These are phyloP conservation scores for Allium sativum DNA, from an alignment of 106 monocot genomes.

Conservation along the genomic window DNA sequence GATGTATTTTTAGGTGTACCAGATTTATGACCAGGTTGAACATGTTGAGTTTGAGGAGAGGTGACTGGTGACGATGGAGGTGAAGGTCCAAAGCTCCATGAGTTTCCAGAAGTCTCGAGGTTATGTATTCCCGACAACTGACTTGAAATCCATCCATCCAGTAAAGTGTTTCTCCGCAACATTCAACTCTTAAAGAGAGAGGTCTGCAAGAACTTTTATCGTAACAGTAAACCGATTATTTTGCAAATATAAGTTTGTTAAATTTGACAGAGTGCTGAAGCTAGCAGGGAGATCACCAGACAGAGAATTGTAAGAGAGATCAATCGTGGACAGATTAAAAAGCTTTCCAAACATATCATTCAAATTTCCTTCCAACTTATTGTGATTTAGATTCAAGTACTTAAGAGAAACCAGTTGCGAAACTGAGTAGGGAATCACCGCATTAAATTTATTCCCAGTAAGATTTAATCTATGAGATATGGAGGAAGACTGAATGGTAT, in stretches of 20 bases:
- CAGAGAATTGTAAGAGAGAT: conserved; percentile 55
- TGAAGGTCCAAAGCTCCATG: conserved; percentile 62
- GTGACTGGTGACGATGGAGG: conserved; percentile 27
- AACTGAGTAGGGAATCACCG: conserved; percentile 45
- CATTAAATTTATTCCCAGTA: conserved; percentile 42
- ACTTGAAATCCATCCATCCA: conserved; percentile 79
- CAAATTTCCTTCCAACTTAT: conserved; percentile 49
- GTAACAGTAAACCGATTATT: conserved; percentile 71
- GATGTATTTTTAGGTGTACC: conserved; percentile 13
- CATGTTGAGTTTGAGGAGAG: conserved; percentile 19
- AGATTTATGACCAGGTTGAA: conserved; percentile 40
- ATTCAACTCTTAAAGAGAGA: conserved; percentile 74
- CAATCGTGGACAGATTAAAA: conserved; percentile 42
- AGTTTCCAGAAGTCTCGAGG: conserved; percentile 61
- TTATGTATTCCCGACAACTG: conserved; percentile 52
- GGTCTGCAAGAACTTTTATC: conserved; percentile 57
- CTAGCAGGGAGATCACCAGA: conserved; percentile 55
- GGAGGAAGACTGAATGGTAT: conserved; percentile 32
- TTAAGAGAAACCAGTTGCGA: conserved; percentile 43
- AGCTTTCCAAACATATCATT: conserved; percentile 39
- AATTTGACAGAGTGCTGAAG: conserved; percentile 38
- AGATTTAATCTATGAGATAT: conserved; percentile 28
- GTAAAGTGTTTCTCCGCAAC: conserved; percentile 75
- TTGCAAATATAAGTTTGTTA: conserved; percentile 49
- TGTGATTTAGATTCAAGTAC: conserved; percentile 46